Conservation (phyloP, 2,329 filamentous ascomycete genomes). For the Curvularia lunata region DNA sequence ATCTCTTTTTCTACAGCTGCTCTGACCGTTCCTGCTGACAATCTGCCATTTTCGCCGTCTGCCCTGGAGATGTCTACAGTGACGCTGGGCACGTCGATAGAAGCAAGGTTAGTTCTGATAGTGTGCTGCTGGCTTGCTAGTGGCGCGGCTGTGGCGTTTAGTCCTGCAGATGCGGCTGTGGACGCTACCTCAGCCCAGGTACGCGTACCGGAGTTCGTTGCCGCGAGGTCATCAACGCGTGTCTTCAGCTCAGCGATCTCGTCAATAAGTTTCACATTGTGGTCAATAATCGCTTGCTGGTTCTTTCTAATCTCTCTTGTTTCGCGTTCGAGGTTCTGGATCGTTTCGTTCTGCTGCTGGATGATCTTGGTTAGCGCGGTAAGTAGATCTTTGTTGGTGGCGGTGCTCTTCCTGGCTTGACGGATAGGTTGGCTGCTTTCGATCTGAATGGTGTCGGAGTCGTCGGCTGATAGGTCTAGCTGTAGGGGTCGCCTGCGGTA, state of each 20-base stretch:
- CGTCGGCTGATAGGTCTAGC: conserved; percentile 17
- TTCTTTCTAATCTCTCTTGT: too few species aligned
- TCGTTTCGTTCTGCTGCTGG: conserved; percentile 11
- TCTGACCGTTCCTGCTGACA: conserved; percentile 9
- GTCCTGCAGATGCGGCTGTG: conserved; percentile 4
- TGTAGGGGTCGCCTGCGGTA: conserved; percentile 6
- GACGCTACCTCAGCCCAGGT: conserved; percentile 10
- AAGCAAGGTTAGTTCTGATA: too few species aligned
- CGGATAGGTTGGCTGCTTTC: conserved; percentile 9
- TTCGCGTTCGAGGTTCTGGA: conserved; percentile 12
- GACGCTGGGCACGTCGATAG: too few species aligned
- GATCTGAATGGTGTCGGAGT: too few species aligned
- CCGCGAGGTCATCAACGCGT: conserved; percentile 12
- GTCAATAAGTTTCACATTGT: conserved; percentile 14
- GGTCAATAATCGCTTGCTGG: conserved; percentile 11
- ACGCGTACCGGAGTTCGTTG: conserved; percentile 11
- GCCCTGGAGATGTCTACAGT: conserved; percentile 15
- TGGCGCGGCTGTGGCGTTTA: too few species aligned
- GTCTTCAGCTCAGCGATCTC: conserved; percentile 13
- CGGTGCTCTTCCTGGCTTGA: conserved; percentile 8
- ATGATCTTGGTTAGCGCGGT: conserved; percentile 12
- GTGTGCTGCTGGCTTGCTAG: too few species aligned
- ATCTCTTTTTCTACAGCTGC: conserved; percentile 8
- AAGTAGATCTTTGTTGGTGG: conserved; percentile 15
- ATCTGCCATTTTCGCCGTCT: conserved; percentile 10